These are phyloP conservation scores for Persicaria tinctoria DNA, from an alignment of 148 eudicot genomes.

Conservation along the genomic window DNA sequence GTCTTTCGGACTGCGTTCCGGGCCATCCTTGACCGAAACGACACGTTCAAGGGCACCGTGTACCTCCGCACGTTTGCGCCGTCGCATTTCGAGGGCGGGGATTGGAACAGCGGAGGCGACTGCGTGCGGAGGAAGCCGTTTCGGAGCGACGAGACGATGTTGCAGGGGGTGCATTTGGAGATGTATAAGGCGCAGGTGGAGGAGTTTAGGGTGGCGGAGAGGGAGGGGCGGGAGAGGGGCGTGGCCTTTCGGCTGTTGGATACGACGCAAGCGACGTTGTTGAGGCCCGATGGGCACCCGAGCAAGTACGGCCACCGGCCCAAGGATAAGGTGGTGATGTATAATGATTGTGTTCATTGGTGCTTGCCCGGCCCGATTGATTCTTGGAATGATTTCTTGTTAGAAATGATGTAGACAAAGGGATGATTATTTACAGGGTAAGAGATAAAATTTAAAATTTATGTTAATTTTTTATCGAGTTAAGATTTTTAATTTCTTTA, in stretches of 20 bases:
- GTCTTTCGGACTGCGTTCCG: conserved; percentile 25
- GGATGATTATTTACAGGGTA: neutral
- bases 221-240: conserved; percentile 17
- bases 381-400: conserved; percentile 45
- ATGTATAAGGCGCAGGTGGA: conserved; percentile 32
- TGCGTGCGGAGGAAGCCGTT: conserved; percentile 26
- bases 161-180: conserved; percentile 25
- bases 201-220: conserved; percentile 15
- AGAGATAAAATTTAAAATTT: neutral
- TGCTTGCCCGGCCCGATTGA: conserved; percentile 64
- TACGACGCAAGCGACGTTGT: conserved; percentile 32
- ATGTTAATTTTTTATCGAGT: no score
- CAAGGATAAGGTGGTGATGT: conserved; percentile 24
- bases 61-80: conserved; percentile 41
- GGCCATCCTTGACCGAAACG: conserved; percentile 29
- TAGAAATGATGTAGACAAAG: conserved; percentile 26
- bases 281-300: conserved; percentile 67
- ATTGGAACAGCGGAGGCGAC: conserved; percentile 40
- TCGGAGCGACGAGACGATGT: conserved; percentile 16
- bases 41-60: conserved; percentile 21
- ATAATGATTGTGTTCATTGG: conserved; percentile 59
- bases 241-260: conserved; percentile 31
- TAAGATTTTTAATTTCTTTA: no score
- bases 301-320: conserved; percentile 40
- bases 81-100: conserved; percentile 44